Evolutionary conservation across 164 flowering plant genomes (phyloP).

Genomic region (Nymphaea thermarum): DNA sequence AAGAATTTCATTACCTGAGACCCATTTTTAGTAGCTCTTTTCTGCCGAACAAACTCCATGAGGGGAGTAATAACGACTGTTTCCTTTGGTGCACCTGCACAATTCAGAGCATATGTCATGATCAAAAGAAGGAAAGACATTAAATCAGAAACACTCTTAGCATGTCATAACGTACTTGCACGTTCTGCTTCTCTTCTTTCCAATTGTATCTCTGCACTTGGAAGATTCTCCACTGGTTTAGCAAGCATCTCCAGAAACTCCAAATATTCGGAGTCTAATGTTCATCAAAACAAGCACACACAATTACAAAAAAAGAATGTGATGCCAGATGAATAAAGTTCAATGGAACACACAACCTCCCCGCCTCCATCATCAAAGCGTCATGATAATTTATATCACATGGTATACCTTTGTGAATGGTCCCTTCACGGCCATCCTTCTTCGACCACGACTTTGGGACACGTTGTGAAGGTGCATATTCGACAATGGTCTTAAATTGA

Average conservation of each 20-base stretch:
- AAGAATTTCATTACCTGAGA: slow-evolving; percentile 36
- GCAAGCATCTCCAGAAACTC: slow-evolving; percentile 74
- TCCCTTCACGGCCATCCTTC: slow-evolving; percentile 91
- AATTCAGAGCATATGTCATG: background rate
- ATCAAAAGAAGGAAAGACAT: background rate
- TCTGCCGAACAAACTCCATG: slow-evolving; percentile 88
- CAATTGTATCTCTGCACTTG: slow-evolving; percentile 89
- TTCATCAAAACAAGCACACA: background rate
- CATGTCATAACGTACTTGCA: slow-evolving; percentile 41
- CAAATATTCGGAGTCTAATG: slow-evolving; percentile 69
- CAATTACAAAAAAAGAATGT: no score
- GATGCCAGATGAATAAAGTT: no score
- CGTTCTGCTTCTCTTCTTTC: slow-evolving; percentile 85
- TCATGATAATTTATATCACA: background rate
- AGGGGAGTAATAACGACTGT: slow-evolving; percentile 62
- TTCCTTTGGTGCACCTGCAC: slow-evolving; percentile 60
- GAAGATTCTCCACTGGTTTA: slow-evolving; percentile 90
- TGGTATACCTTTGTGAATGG: slow-evolving; percentile 58
- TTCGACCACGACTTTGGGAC: slow-evolving; percentile 59
- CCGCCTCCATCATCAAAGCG: no score
- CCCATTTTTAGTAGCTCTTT: slow-evolving; percentile 76
- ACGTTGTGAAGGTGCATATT: slow-evolving; percentile 92
- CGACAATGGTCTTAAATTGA: slow-evolving; percentile 67
- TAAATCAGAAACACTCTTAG: background rate
- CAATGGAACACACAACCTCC: no score